Evolutionary conservation across 2,329 filamentous ascomycete species (phyloP).

Genomic region (Pseudogymnoascus sp.): DNA sequence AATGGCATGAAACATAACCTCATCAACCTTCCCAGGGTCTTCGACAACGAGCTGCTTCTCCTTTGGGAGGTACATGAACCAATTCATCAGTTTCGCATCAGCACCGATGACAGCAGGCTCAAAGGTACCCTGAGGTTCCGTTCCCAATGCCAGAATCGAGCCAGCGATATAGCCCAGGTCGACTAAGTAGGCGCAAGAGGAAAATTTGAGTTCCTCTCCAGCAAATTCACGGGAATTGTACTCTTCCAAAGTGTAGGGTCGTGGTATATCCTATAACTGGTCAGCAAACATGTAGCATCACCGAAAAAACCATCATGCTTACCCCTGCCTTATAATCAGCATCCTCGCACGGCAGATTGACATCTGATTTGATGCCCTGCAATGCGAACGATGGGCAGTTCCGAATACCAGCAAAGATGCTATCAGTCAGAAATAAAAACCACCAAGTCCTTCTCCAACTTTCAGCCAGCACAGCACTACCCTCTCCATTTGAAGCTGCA

Average conservation of each 20-base stretch:
- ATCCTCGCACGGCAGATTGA: conserved; percentile 38
- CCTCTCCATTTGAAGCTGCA: conserved; percentile 22
- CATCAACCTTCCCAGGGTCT: conserved; percentile 33
- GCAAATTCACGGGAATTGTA: conserved; percentile 34
- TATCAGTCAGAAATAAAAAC: conserved; percentile 32
- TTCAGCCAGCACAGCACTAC: conserved; percentile 35
- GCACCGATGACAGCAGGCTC: conserved; percentile 30
- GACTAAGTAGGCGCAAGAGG: conserved; percentile 36
- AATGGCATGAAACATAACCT: conserved; percentile 35
- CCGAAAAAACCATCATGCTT: conserved; percentile 21
- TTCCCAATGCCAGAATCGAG: conserved; percentile 30
- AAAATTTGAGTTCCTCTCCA: conserved; percentile 32
- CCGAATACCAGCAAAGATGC: conserved; percentile 21
- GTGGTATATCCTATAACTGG: conserved; percentile 31
- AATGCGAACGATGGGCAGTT: conserved; percentile 26
- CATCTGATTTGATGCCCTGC: conserved; percentile 29
- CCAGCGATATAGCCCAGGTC: conserved; percentile 34
- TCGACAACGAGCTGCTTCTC: conserved; percentile 37
- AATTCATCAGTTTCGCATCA: conserved; percentile 36
- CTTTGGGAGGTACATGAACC: conserved; percentile 34
- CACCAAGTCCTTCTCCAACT: conserved; percentile 39
- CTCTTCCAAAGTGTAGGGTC: conserved; percentile 30
- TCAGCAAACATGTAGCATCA: conserved; percentile 14
- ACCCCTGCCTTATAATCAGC: conserved; percentile 38
- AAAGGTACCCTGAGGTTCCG: conserved; percentile 23